Conservation (phyloP, 257 asterid species). For the Fraxinus anomala region DNA sequence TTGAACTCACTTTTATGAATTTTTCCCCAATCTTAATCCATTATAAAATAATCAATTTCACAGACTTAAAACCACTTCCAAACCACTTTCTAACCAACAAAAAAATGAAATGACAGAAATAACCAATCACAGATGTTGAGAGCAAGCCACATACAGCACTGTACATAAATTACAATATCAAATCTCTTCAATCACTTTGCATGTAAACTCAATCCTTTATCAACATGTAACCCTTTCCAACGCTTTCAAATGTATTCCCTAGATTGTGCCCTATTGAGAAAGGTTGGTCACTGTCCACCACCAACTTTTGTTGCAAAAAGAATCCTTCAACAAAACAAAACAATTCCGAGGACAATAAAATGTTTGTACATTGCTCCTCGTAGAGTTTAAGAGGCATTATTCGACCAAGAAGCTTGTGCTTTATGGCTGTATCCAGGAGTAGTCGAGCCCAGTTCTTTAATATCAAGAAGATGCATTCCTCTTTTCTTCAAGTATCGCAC, state of each 20-base stretch:
- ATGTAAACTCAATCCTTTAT: slow-evolving; percentile 28
- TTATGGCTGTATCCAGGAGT: slow-evolving; percentile 22
- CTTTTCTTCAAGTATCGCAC: slow-evolving; percentile 64
- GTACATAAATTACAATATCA: slow-evolving; percentile 66
- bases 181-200: slow-evolving; percentile 37
- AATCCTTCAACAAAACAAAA: slow-evolving; percentile 39
- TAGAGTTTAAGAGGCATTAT: slow-evolving; percentile 29
- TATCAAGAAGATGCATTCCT: slow-evolving; percentile 42
- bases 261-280: slow-evolving; percentile 33
- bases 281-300: slow-evolving; percentile 31
- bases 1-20: too few species aligned
- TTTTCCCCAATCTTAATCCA: not conserved
- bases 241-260: slow-evolving; percentile 21
- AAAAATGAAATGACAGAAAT: slow-evolving; percentile 30
- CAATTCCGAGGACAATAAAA: slow-evolving; percentile 25
- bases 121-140: slow-evolving; percentile 25
- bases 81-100: slow-evolving; percentile 26
- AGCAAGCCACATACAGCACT: slow-evolving; percentile 49
- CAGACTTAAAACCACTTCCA: not conserved
- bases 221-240: slow-evolving; percentile 42
- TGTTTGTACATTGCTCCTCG: slow-evolving; percentile 12
- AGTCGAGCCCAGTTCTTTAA: not conserved
- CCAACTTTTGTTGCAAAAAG: slow-evolving; percentile 25
- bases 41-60: not conserved
- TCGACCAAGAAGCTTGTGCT: slow-evolving; percentile 26